These are phyloP conservation scores for Dioszegia hungarica DNA, from an alignment of 768 basidiomycete genomes.

Conservation along the genomic window DNA sequence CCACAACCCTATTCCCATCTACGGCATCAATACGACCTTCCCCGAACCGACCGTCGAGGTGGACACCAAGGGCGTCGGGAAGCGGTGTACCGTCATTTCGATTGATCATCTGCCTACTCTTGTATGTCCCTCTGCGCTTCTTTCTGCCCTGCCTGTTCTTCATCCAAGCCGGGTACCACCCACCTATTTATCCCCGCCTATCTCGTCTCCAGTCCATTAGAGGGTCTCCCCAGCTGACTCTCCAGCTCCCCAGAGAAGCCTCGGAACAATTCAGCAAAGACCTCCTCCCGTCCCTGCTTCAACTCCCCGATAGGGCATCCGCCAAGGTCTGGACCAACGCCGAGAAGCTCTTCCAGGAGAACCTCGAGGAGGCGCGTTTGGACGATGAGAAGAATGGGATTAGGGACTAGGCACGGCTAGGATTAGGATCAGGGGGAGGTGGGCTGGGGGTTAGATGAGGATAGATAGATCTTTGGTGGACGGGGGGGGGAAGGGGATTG, in stretches of 20 bases:
- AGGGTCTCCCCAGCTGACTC: neutral
- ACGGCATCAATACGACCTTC: slow-evolving; percentile 89
- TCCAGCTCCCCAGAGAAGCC: slow-evolving; percentile 77
- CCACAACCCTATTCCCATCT: slow-evolving; percentile 94
- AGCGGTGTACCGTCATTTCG: slow-evolving; percentile 76
- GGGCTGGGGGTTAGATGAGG: neutral
- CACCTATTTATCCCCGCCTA: too few relatives aligned
- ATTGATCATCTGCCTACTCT: slow-evolving; percentile 96
- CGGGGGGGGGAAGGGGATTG: neutral
- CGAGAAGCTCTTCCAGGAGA: slow-evolving; percentile 71
- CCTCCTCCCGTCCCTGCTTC: slow-evolving; percentile 73
- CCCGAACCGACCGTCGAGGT: slow-evolving; percentile 84
- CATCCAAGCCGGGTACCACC: too few relatives aligned
- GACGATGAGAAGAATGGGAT: slow-evolving; percentile 43
- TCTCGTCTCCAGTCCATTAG: too few relatives aligned
- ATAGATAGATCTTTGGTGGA: neutral
- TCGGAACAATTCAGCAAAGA: slow-evolving; percentile 93
- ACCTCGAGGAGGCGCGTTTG: slow-evolving; percentile 56
- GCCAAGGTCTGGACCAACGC: slow-evolving; percentile 85
- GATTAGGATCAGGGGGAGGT: neutral
- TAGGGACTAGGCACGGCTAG: slow-evolving; percentile 13
- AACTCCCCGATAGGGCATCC: slow-evolving; percentile 63
- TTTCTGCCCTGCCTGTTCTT: too few relatives aligned
- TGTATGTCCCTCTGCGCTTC: slow-evolving; percentile 25
- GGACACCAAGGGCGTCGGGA: slow-evolving; percentile 67